Conservation (phyloP, 306 rosid species). For the Vachellia collinsii region DNA sequence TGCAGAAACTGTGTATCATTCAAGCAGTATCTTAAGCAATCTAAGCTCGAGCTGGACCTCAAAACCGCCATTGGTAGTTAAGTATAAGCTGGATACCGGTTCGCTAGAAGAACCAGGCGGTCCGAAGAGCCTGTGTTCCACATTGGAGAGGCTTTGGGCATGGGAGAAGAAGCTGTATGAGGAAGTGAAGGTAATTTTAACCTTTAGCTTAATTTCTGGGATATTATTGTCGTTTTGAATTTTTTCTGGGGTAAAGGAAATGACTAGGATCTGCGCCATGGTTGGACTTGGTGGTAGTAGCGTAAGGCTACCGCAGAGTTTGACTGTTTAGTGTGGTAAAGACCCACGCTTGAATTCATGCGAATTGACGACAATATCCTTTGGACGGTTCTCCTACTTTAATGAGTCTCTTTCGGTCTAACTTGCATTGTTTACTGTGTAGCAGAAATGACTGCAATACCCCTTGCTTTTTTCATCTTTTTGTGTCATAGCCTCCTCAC, state of each 20-base stretch:
- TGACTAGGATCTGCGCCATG: constrained; percentile 25
- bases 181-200: constrained; percentile 81
- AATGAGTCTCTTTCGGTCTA: constrained; percentile 24
- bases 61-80: constrained; percentile 92
- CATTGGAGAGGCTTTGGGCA: constrained; percentile 86
- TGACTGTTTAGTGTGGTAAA: constrained; percentile 48
- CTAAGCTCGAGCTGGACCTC: constrained; percentile 98
- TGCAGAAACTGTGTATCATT: constrained; percentile 95
- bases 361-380: constrained; percentile 46
- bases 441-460: constrained; percentile 38
- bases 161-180: constrained; percentile 98
- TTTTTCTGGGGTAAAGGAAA: constrained; percentile 11
- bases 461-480: constrained; percentile 2
- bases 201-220: background rate
- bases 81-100: constrained; percentile 73
- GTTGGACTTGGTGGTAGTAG: constrained; percentile 43
- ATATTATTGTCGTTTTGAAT: background rate
- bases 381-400: constrained; percentile 42
- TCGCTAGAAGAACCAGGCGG: constrained; percentile 66
- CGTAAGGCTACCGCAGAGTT: constrained; percentile 53
- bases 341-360: background rate
- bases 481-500: background rate
- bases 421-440: background rate
- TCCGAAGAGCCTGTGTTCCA: constrained; percentile 81
- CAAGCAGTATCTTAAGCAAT: constrained; percentile 81